Evolutionary conservation across 768 basidiomycete genomes (phyloP).

Genomic region (Calocybe indica): DNA sequence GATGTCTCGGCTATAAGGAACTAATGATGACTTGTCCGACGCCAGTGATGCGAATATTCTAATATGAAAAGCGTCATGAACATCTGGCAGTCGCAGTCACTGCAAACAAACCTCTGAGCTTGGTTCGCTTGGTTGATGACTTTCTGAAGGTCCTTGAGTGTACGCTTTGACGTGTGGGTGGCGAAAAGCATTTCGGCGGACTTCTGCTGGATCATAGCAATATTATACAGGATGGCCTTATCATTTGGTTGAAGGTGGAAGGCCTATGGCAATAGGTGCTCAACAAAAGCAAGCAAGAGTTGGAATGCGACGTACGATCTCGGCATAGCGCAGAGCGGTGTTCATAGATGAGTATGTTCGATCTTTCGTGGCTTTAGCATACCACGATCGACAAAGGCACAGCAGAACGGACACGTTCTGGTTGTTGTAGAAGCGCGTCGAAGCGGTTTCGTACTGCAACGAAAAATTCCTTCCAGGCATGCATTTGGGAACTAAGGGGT

Average conservation of each 20-base stretch:
- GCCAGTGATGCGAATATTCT: slow-evolving; percentile 86
- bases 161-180: slow-evolving; percentile 67
- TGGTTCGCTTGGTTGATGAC: slow-evolving; percentile 79
- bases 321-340: slow-evolving; percentile 78
- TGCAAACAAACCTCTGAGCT: slow-evolving; percentile 68
- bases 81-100: background rate
- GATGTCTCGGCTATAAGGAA: slow-evolving; percentile 84
- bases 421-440: slow-evolving; percentile 66
- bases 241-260: slow-evolving; percentile 80
- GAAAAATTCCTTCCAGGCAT: background rate
- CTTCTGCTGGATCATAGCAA: slow-evolving; percentile 98
- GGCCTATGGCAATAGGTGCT: slow-evolving; percentile 46
- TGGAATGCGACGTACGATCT: slow-evolving; percentile 45
- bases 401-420: slow-evolving; percentile 73
- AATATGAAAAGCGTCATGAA: slow-evolving; percentile 19
- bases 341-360: slow-evolving; percentile 78
- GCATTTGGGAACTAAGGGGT: background rate
- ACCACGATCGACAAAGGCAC: slow-evolving; percentile 91
- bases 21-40: slow-evolving; percentile 54
- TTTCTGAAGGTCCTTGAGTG: slow-evolving; percentile 70
- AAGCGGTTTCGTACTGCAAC: slow-evolving; percentile 86
- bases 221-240: slow-evolving; percentile 89
- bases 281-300: slow-evolving; percentile 1
- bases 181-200: slow-evolving; percentile 85
- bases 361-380: slow-evolving; percentile 88